These are phyloP conservation scores for Cytospora paraplurivora DNA, from an alignment of 2,329 filamentous ascomycete species.

Conservation along the genomic window DNA sequence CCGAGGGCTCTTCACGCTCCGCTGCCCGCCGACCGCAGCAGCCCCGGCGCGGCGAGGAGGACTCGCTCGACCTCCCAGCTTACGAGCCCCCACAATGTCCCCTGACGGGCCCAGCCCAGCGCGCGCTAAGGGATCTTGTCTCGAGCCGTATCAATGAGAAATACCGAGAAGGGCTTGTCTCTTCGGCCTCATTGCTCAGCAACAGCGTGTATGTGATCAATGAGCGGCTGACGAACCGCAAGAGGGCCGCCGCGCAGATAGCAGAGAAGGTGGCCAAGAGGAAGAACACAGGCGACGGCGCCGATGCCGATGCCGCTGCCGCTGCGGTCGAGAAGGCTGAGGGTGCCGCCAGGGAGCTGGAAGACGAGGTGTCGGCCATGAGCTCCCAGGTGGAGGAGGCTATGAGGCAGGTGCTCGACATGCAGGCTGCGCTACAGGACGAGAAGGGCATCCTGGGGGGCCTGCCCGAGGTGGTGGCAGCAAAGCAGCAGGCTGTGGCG, in stretches of 20 bases:
- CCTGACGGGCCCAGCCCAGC: conserved; percentile 44
- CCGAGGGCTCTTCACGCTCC: conserved; percentile 8
- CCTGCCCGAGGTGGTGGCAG: conserved; percentile 37
- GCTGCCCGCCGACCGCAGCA: conserved; percentile 32
- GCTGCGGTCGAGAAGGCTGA: conserved; percentile 19
- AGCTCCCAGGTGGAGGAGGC: conserved; percentile 50
- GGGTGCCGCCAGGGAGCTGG: conserved; percentile 37
- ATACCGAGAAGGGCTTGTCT: conserved; percentile 51
- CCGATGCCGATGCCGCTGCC: not conserved
- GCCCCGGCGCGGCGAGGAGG: conserved; percentile 2
- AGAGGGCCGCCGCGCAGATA: conserved; percentile 40
- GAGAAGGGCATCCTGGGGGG: conserved; percentile 44
- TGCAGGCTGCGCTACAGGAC: conserved; percentile 53
- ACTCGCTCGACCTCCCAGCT: conserved; percentile 44
- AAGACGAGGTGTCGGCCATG: conserved; percentile 44
- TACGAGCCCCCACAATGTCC: conserved; percentile 54
- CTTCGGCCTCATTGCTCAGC: conserved; percentile 47
- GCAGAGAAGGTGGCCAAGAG: conserved; percentile 32
- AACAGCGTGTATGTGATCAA: conserved; percentile 52
- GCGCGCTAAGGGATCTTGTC: conserved; percentile 47
- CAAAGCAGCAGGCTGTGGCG: conserved; percentile 33
- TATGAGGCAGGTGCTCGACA: conserved; percentile 53
- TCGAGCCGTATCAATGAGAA: conserved; percentile 43
- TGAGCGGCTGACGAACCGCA: conserved; percentile 42
- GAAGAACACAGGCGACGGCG: conserved; percentile 6